Percentiles rank a stretch among this genome's conserved stretches.
Evolutionary conservation across 495 filamentous ascomycete species (phyloP).

Genomic region (Aspergillus ellipticus): DNA sequence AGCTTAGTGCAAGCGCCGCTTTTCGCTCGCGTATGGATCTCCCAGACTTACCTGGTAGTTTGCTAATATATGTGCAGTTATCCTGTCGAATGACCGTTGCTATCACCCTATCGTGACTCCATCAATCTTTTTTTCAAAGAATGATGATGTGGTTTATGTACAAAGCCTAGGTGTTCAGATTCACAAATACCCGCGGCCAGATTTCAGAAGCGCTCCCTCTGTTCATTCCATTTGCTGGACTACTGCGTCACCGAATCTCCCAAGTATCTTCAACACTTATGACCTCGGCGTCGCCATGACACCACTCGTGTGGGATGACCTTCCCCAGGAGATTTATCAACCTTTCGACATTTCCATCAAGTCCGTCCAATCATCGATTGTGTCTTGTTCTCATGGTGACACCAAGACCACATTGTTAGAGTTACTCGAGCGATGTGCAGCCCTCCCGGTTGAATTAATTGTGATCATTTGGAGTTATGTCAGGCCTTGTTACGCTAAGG

Average conservation of each 20-base stretch:
- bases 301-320: background rate
- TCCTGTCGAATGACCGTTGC: background rate
- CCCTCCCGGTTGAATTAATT: background rate
- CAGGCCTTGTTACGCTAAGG: background rate
- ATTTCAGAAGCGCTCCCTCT: background rate
- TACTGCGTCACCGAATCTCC: background rate
- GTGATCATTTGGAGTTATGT: constrained; percentile 1
- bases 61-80: constrained; percentile 2
- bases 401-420: background rate
- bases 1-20: background rate
- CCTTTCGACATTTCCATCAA: background rate
- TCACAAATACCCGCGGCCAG: background rate
- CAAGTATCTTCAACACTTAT: background rate
- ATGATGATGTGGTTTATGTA: background rate
- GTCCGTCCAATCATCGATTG: too few species aligned
- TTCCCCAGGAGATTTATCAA: background rate
- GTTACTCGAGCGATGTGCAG: background rate
- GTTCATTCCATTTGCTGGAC: constrained; percentile 2
- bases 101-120: background rate
- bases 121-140: background rate
- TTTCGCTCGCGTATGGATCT: background rate
- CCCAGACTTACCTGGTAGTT: background rate
- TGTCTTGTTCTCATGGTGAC: too few species aligned
- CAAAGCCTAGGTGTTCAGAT: background rate
- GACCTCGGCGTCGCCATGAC: constrained; percentile 2